Evolutionary conservation across 345 rosid genomes (phyloP), one percentile per base, ranked within the genome.

Genomic region (Acer yangbiense): DNA sequence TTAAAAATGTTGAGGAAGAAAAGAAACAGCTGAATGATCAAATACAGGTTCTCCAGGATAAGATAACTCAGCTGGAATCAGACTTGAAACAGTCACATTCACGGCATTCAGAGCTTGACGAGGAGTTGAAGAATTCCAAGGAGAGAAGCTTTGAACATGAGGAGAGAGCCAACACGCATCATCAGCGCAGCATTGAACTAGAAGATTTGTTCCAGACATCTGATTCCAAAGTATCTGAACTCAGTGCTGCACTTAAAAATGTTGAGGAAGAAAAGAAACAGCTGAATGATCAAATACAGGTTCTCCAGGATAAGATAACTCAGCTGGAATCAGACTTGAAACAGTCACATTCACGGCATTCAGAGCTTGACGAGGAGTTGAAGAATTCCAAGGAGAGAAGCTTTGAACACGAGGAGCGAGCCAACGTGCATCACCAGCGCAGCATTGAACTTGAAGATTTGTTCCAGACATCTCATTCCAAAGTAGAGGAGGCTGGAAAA

Each of bases 121-220:
- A 84, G 70, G 87, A 88, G 80, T 74, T 95, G 81, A 90, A 77
- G 86, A 80, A 62, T 74, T 86, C 86, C 17, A 44, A 76, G 61
- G 89, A 78, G 78, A 92, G 86, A 88, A 84, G 89, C 68, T 80
- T 85, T 68, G 98, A 89, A 71, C 92, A 90, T 18, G 98, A 95
- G 86, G 91, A 84, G 72, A 84, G 87, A 69, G 90, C 89, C 79
- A 89, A 78, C 69, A 83, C 76, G 79, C 78, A 62, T 76, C 97
- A 90, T 77, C 90, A 90, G 78, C 94, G 91, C 72, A 82, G 94
- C 84, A 84, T 81, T 76, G 93, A 92, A 79, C 85, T 92, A 25
- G 97, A 92, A 85, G 87, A 87, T 81, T 82, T 89, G 65, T 80
- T 84, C 80, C 92, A 92, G 80, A 77, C 83, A 43, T 88, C 94